These are phyloP conservation scores for Ustilago xerochloae DNA, from an alignment of 1,284 basidiomycete species.

Conservation along the genomic window DNA sequence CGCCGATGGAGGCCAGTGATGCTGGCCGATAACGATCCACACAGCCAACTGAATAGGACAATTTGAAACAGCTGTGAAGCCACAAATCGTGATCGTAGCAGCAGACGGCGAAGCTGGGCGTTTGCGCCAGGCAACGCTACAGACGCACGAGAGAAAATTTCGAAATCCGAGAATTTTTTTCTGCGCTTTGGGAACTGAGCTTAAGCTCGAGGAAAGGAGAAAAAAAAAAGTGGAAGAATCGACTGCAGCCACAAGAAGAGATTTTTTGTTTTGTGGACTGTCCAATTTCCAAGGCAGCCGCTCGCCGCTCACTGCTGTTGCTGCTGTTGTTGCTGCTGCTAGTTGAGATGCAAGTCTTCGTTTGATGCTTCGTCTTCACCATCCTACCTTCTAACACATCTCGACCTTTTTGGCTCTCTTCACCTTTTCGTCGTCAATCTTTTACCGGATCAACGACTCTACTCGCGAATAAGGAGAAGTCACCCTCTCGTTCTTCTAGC, in stretches of 20 bases:
- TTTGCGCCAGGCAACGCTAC: not conserved
- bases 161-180: constrained; percentile 46
- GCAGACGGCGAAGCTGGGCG: constrained; percentile 19
- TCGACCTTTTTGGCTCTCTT: constrained; percentile 2
- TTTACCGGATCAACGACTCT: constrained; percentile 4
- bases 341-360: constrained; percentile 16
- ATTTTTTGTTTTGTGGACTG: constrained; percentile 11
- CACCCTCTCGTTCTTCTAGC: constrained; percentile 3
- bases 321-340: no score
- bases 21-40: constrained; percentile 3
- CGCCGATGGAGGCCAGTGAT: constrained; percentile 10
- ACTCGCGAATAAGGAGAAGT: not conserved
- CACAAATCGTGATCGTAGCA: constrained; percentile 23
- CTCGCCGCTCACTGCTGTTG: constrained; percentile 2
- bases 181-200: constrained; percentile 13
- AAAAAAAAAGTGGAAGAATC: constrained; percentile 20
- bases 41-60: no score
- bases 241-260: not conserved
- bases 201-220: not conserved
- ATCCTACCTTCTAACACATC: constrained; percentile 12
- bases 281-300: no score
- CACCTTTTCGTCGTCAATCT: constrained; percentile 12
- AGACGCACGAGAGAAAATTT: constrained; percentile 49
- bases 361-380: constrained; percentile 2
- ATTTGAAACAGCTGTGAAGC: constrained; percentile 5